Evolutionary conservation across 345 rosid genomes (phyloP), one percentile per base, ranked within the genome.

Genomic region (Cardamine occulta): DNA sequence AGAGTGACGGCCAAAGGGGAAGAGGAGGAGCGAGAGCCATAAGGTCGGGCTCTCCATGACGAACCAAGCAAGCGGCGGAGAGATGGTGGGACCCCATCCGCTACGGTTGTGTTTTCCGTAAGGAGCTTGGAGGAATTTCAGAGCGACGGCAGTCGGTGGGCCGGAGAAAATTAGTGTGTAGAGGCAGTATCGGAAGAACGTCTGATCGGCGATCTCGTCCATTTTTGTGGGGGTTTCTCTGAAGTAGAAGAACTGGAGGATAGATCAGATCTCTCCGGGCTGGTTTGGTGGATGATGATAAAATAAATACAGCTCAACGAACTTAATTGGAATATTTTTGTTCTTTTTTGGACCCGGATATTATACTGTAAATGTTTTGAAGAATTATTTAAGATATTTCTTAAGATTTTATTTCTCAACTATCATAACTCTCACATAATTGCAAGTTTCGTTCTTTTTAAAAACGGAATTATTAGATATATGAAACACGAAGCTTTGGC

Each of bases 31-130:
- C 0, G 98, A 75, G 55, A 95, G 86, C 91, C 91, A 88, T 1
- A 90, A 76, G 13, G 93, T 81, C 42, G 99, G 98, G 72, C 91
- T 88, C 77, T 93, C 99, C 99, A 90, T 95, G 70, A 93, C 70
- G 78, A 91, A 86, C 99, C 99, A 96, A 45, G 98, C 98, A 51
- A 89, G 39, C 5, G 97, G 81, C 1, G 97, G 82, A 11, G 90
- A 74, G 32, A 96, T 51, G 63, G 88, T 80, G 58, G 96, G 97
- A 5, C 99, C 99, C 96, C 97, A 96, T 2, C 99, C 97, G 1
- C 87, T 72, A 15, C 97, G 97, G 73, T 75, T 74, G 87, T 96
- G 98, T 83, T 96, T 93, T 23, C 99, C 98, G 68, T 96, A 96
- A 3, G 98, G 94, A 51, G 96, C 96, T 76, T 89, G 91, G 73